Conservation (phyloP, 1,284 basidiomycete genomes). For the Vanrija pseudolonga region DNA sequence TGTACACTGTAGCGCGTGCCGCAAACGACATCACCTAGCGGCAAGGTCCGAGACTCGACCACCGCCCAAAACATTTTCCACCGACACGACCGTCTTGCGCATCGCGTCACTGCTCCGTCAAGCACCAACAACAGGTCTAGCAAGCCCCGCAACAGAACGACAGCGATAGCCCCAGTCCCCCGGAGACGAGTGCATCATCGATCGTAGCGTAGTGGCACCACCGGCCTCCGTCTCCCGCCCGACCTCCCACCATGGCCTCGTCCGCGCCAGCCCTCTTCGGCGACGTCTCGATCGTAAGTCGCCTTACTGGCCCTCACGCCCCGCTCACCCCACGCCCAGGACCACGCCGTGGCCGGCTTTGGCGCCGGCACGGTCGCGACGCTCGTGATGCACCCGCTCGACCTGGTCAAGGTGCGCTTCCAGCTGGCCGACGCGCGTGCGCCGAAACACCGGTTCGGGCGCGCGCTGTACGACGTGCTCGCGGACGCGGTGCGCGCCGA, state of each 20-base stretch:
- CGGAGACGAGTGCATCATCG: too few relatives aligned
- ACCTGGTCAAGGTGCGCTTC: constrained; percentile 91
- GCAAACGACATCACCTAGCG: not conserved
- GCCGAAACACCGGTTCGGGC: constrained; percentile 62
- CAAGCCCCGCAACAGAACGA: too few relatives aligned
- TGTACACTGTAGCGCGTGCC: not conserved
- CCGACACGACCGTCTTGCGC: not conserved
- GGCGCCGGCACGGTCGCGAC: constrained; percentile 90
- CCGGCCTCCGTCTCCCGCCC: not conserved
- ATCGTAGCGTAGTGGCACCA: too few relatives aligned
- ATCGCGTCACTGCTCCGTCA: too few relatives aligned
- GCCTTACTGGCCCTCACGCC: too few relatives aligned
- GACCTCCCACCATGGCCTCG: constrained; percentile 2
- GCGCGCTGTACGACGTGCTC: constrained; percentile 72
- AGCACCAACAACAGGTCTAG: too few relatives aligned
- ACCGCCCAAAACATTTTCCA: not conserved
- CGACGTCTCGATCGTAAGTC: constrained; percentile 43
- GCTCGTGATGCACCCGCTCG: constrained; percentile 95
- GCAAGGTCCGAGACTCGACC: not conserved
- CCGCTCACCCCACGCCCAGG: constrained; percentile 43
- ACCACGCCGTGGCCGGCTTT: constrained; percentile 91
- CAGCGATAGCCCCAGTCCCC: too few relatives aligned
- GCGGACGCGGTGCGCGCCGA: constrained; percentile 68
- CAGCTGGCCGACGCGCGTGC: constrained; percentile 70
- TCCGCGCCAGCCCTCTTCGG: constrained; percentile 40